Evolutionary conservation across 345 rosid species (phyloP).

Genomic region (Acer campestre): DNA sequence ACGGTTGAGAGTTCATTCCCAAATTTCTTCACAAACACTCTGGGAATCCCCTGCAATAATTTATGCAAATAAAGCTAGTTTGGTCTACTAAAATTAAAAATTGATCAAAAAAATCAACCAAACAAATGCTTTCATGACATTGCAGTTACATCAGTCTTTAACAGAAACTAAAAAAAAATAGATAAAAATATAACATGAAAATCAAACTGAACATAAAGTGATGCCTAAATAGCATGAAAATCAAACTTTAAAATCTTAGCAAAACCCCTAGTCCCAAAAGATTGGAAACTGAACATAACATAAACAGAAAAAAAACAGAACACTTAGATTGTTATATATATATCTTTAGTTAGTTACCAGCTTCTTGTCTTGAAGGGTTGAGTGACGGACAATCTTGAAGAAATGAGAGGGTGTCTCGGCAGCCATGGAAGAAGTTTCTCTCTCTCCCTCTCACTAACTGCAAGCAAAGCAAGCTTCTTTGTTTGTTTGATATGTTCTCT

Average conservation of each 20-base stretch:
- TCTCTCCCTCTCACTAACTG: too few relatives aligned
- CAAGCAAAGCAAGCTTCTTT: too few relatives aligned
- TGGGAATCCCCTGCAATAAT: conserved; percentile 39
- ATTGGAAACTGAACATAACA: conserved; percentile 31
- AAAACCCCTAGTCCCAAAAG: conserved; percentile 40
- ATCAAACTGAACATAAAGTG: too few relatives aligned
- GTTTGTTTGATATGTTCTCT: too few relatives aligned
- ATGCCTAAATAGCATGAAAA: conserved; percentile 16
- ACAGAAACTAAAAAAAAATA: conserved; percentile 13
- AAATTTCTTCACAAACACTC: conserved; percentile 35
- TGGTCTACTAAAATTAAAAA: background rate
- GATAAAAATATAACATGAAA: too few relatives aligned
- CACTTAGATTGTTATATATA: too few relatives aligned
- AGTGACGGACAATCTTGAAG: background rate
- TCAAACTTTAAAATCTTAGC: conserved; percentile 36
- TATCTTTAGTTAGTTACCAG: background rate
- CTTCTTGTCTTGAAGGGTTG: conserved; percentile 1
- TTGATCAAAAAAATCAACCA: too few relatives aligned
- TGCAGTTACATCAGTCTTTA: conserved; percentile 36
- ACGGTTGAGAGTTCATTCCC: conserved; percentile 38
- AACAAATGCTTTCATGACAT: too few relatives aligned
- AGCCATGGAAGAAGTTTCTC: background rate
- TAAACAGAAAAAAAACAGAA: too few relatives aligned
- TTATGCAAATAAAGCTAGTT: background rate
- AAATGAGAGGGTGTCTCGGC: background rate